phyloP scores from a whole-genome alignment of 176 grass and related monocot species.

The Poa annua region DNA sequence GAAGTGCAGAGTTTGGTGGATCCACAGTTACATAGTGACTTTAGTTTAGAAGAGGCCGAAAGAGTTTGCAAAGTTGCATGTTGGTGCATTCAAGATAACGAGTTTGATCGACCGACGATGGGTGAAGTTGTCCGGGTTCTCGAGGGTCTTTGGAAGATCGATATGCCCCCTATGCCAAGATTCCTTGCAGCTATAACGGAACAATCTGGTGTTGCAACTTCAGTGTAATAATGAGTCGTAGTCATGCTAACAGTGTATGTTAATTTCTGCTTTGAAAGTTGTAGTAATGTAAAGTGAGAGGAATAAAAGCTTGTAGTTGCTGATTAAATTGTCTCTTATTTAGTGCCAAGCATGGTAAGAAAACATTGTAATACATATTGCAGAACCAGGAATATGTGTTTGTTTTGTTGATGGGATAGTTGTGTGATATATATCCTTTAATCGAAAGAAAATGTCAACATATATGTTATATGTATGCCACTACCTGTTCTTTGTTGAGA shows the following conservation, averaged over 20 bases:
- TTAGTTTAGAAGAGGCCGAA: not conserved
- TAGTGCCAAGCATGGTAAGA: not conserved
- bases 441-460: not conserved
- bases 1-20: constrained; percentile 23
- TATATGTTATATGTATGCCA: not conserved
- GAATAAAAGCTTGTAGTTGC: not conserved
- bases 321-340: not conserved
- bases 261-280: not conserved
- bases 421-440: constrained; percentile 4
- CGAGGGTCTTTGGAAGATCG: not conserved
- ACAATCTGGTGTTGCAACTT: constrained; percentile 16
- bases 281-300: not conserved
- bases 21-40: not conserved
- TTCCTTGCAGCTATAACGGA: not conserved
- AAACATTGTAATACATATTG: not conserved
- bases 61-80: constrained; percentile 33
- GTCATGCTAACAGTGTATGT: not conserved
- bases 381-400: constrained; percentile 2
- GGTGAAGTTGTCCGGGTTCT: not conserved
- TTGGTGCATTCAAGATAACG: constrained; percentile 34
- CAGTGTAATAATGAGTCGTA: not conserved
- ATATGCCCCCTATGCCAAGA: constrained; percentile 8
- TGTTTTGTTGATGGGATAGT: not conserved
- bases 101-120: constrained; percentile 13
- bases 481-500: not conserved